Base-by-base conservation (phyloP, 352 stramenopile species). In the Phytophthora sp. region DNA sequence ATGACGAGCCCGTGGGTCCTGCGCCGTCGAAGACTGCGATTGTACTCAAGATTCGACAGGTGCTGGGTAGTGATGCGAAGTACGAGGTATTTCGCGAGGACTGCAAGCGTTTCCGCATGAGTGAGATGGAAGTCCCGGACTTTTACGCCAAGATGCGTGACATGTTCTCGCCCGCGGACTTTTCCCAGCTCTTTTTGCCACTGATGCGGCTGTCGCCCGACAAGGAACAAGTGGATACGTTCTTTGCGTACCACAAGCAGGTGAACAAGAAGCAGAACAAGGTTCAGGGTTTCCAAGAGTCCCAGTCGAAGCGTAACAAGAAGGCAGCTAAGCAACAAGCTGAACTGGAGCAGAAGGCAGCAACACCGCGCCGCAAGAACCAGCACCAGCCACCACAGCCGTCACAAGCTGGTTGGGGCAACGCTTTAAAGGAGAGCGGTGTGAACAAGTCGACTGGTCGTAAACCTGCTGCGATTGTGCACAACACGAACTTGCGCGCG, bases 11-110 rank as follows among this genome's bases (percentile, higher is more conserved):
- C 15, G 63, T 51, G 5, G 66, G 50, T 15, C 66, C 74, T 8
- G 58, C 66, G 15, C 57, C 82, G 20, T 94, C 81, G 1, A 93
- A 95, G 57, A 92, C 80, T 36, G 80, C 84, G 26, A 66, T 94
- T 9, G 82, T 94, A 49, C 76, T 94, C 18, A 86, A 89, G 67
- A 90, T 95, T 36, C 79, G 84, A 13, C 82, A 93, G 42, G 74
- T 84, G 9, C 73, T 95, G 2, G 88, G 88, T 30, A 92, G 76
- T 41, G 84, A 90, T 44, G 84, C 83, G 20, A 94, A 93, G 68
- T 95, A 94, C 58, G 85, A 94, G 41, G 79, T 91, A 3, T 94
- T 95, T 46, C 82, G 88, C 0, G 79, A 93, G 61, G 73, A 80
- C 24, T 95, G 88, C 66, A 89, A 85, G 56, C 70, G 81, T 20